A percentile compares a stretch with the other conserved stretches of the same genome.
Evolutionary conservation across 177 flowering plant genomes (phyloP).

Genomic region (Tripterygium wilfordii): DNA sequence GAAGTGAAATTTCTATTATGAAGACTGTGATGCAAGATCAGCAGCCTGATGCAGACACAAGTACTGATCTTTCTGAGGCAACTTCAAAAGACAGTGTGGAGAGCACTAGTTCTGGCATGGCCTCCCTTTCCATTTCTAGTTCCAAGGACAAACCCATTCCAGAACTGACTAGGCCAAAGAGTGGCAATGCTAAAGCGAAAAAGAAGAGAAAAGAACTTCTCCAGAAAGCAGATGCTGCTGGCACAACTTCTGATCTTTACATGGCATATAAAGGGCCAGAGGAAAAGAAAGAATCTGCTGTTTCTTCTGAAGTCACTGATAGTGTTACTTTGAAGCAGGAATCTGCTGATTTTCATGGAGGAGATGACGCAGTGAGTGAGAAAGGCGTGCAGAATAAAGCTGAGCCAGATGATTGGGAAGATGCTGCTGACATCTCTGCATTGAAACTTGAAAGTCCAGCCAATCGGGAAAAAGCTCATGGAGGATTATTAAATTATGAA

Average conservation of each 20-base stretch:
- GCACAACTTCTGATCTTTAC: conserved; percentile 76
- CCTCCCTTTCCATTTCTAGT: conserved; percentile 21
- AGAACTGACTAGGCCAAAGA: conserved; percentile 48
- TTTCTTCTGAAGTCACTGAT: conserved; percentile 26
- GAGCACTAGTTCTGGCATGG: conserved; percentile 7
- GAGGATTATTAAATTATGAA: conserved; percentile 9
- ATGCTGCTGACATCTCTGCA: conserved; percentile 80
- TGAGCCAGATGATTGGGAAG: conserved; percentile 99
- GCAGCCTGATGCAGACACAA: conserved; percentile 11
- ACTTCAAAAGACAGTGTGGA: conserved; percentile 24
- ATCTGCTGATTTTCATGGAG: conserved; percentile 22
- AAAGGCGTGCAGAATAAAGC: conserved; percentile 30
- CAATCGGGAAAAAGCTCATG: conserved; percentile 18
- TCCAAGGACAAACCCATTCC: conserved; percentile 39
- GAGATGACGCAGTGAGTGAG: conserved; percentile 19
- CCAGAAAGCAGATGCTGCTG: conserved; percentile 85
- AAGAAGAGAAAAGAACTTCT: conserved; percentile 64
- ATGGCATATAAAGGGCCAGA: conserved; percentile 92
- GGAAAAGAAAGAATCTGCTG: conserved; percentile 50
- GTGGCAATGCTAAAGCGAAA: conserved; percentile 29
- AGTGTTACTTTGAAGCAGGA: conserved; percentile 25
- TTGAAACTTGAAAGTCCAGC: conserved; percentile 49
- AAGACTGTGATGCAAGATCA: conserved; percentile 15
- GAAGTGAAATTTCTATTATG: conserved; percentile 8
- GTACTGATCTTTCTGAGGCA: conserved; percentile 16